Percentiles rank a stretch among this genome's conserved stretches.
These are phyloP conservation scores for Croton laevigatus DNA, from an alignment of 441 rosid genomes.

Conservation along the genomic window DNA sequence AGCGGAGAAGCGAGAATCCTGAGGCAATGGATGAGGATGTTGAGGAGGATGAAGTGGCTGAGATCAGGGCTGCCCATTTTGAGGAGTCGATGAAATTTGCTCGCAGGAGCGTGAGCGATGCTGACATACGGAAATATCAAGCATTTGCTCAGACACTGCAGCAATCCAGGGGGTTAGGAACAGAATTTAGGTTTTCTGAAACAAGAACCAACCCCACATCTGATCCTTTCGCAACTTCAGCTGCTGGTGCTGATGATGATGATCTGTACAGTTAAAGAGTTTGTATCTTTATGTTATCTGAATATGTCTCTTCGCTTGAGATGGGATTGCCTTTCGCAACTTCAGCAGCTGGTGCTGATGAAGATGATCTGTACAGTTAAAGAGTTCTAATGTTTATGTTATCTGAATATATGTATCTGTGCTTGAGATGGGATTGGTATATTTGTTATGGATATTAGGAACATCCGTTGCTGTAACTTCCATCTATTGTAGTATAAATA, in stretches of 20 bases:
- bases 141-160: constrained; percentile 19
- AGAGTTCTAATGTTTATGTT: background rate
- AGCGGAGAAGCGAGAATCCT: constrained; percentile 38
- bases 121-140: constrained; percentile 41
- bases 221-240: background rate
- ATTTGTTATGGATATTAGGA: no score
- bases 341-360: background rate
- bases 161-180: constrained; percentile 1
- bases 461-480: no score
- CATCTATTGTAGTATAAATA: no score
- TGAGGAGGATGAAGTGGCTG: constrained; percentile 42
- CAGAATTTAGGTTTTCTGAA: background rate
- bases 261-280: background rate
- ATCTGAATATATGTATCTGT: background rate
- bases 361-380: background rate
- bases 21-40: constrained; percentile 63
- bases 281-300: background rate
- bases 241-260: background rate
- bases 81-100: constrained; percentile 46
- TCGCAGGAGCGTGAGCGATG: constrained; percentile 44
- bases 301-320: background rate
- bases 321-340: background rate
- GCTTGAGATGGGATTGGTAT: no score
- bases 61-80: constrained; percentile 42
- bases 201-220: background rate